A percentile compares a stretch with the other conserved stretches of the same genome.
Conservation (phyloP, 1,284 basidiomycete genomes). For the Tilletiaria anomala region DNA sequence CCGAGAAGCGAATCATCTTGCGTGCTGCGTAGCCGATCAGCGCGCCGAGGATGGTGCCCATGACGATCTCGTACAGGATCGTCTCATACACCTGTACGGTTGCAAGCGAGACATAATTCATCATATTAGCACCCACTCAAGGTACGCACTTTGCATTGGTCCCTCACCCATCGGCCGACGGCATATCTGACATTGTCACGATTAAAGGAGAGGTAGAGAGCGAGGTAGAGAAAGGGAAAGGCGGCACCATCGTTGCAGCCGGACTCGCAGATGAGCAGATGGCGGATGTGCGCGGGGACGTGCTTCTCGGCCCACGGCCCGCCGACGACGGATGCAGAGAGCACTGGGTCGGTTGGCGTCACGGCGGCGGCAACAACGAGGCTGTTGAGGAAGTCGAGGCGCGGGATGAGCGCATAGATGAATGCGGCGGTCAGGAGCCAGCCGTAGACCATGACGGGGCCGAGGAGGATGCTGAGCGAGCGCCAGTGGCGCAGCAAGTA, state of each 20-base stretch:
- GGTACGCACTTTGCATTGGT: background rate
- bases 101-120: too few species aligned
- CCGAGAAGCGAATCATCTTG: slow-evolving; percentile 88
- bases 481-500: slow-evolving; percentile 85
- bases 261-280: slow-evolving; percentile 80
- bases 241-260: slow-evolving; percentile 61
- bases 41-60: slow-evolving; percentile 67
- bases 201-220: slow-evolving; percentile 70
- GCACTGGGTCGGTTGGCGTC: slow-evolving; percentile 80
- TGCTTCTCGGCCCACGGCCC: slow-evolving; percentile 98
- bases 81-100: slow-evolving; percentile 30
- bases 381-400: slow-evolving; percentile 21
- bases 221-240: slow-evolving; percentile 88
- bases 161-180: slow-evolving; percentile 38
- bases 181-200: slow-evolving; percentile 51
- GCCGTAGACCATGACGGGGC: slow-evolving; percentile 75
- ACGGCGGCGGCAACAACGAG: slow-evolving; percentile 83
- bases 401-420: slow-evolving; percentile 28
- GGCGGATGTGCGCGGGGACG: slow-evolving; percentile 85
- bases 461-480: slow-evolving; percentile 68
- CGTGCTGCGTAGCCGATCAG: slow-evolving; percentile 68
- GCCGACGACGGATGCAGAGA: slow-evolving; percentile 58
- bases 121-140: too few species aligned
- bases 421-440: slow-evolving; percentile 61
- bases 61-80: slow-evolving; percentile 58